Evolutionary conservation across 768 basidiomycete genomes (phyloP).

Genomic region (Lactarius evosmus): DNA sequence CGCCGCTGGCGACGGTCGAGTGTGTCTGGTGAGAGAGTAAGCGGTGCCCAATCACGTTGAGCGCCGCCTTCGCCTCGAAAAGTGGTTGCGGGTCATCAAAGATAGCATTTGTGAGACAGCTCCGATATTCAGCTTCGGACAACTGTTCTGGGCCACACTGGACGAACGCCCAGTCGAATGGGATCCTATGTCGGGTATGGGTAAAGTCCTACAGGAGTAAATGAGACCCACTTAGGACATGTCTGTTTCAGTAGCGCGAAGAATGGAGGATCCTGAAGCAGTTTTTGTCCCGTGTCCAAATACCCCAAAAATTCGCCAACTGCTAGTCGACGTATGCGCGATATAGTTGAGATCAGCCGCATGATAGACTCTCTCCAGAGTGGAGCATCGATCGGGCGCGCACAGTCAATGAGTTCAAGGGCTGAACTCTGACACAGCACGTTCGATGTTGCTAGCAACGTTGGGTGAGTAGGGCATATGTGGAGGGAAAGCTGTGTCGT

Average conservation of each 20-base stretch:
- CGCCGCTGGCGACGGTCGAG: neutral
- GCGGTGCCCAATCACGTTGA: conserved; percentile 15
- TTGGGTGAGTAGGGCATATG: conserved; percentile 2
- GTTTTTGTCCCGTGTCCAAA: conserved; percentile 42
- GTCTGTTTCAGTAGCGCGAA: conserved; percentile 1
- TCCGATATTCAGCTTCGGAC: conserved; percentile 13
- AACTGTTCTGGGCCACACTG: conserved; percentile 20
- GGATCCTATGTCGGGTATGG: conserved; percentile 6
- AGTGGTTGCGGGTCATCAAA: conserved; percentile 12
- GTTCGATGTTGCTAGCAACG: conserved; percentile 39
- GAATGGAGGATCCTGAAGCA: conserved; percentile 37
- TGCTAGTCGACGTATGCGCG: conserved; percentile 42
- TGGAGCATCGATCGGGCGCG: conserved; percentile 46
- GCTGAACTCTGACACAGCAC: conserved; percentile 40
- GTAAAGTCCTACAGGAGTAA: neutral
- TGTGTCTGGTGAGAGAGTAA: neutral
- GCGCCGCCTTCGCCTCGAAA: conserved; percentile 17
- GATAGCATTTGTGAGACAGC: conserved; percentile 4
- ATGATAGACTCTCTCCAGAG: conserved; percentile 40
- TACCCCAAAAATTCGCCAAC: conserved; percentile 43
- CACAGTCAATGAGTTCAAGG: conserved; percentile 60
- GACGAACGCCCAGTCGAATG: conserved; percentile 21
- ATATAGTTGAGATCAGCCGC: conserved; percentile 41
- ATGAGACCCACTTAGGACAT: conserved; percentile 8
- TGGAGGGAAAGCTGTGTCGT: conserved; percentile 30